These are phyloP conservation scores for Lentinus polychrous DNA, from an alignment of 1,284 basidiomycete species.

Conservation along the genomic window DNA sequence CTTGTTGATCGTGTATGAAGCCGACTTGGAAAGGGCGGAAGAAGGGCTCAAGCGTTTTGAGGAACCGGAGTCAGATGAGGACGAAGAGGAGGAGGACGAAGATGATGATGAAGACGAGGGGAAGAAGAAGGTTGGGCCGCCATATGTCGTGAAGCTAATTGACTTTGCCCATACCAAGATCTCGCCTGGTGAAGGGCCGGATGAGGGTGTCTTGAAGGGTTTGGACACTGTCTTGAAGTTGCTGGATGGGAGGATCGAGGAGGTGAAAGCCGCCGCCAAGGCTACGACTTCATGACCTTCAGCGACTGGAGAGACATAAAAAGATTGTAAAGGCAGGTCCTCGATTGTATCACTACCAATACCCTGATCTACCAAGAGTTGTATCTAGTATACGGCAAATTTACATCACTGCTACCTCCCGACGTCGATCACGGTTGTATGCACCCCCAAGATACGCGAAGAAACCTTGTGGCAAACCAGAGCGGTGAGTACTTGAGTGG, in stretches of 20 bases:
- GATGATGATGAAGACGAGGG: constrained; percentile 26
- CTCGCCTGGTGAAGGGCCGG: constrained; percentile 69
- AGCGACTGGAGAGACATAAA: no score
- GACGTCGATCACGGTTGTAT: no score
- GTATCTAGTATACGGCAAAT: no score
- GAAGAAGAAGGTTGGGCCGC: constrained; percentile 35
- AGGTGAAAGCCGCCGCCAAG: constrained; percentile 10
- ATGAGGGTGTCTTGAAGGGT: constrained; percentile 71
- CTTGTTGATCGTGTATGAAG: constrained; percentile 83
- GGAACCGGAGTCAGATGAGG: constrained; percentile 31
- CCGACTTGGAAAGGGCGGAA: constrained; percentile 40
- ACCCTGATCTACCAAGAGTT: no score
- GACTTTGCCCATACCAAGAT: constrained; percentile 90
- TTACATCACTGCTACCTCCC: no score
- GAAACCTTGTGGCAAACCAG: no score
- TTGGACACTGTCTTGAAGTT: constrained; percentile 57
- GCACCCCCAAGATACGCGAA: no score
- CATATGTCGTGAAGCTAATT: constrained; percentile 73
- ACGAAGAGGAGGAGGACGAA: constrained; percentile 30
- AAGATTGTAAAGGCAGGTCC: no score
- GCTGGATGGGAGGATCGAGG: constrained; percentile 45
- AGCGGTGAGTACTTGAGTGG: no score
- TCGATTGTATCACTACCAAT: no score
- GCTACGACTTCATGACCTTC: no score
- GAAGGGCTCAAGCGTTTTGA: constrained; percentile 32